These are phyloP conservation scores for Penicillium janthinellum DNA, from an alignment of 2,329 filamentous ascomycete genomes.

Conservation along the genomic window DNA sequence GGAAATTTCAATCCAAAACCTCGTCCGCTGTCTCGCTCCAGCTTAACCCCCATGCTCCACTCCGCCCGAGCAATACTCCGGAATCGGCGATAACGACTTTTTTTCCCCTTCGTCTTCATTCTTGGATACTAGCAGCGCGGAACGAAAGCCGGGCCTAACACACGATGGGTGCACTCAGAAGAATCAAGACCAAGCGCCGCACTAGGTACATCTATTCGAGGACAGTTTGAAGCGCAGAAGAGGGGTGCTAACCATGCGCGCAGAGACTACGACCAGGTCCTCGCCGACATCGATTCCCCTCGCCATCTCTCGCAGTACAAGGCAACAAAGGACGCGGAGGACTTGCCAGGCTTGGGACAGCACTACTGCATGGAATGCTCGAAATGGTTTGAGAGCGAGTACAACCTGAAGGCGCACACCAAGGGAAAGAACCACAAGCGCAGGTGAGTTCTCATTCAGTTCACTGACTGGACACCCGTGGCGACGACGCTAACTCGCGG, in stretches of 20 bases:
- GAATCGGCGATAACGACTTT: conserved; percentile 36
- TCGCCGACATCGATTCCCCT: conserved; percentile 75
- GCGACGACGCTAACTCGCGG: conserved; percentile 13
- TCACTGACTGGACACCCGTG: conserved; percentile 8
- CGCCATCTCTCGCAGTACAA: conserved; percentile 81
- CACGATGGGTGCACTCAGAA: conserved; percentile 67
- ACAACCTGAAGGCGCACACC: conserved; percentile 72
- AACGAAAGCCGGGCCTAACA: conserved; percentile 19
- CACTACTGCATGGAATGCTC: conserved; percentile 92
- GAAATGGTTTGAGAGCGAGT: conserved; percentile 91
- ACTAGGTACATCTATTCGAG: conserved; percentile 56
- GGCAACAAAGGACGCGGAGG: conserved; percentile 76
- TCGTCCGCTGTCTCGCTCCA: conserved; percentile 9
- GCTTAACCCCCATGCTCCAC: conserved; percentile 31
- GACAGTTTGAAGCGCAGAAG: neutral
- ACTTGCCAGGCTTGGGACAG: conserved; percentile 81
- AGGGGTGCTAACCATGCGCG: conserved; percentile 32
- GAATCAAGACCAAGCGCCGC: conserved; percentile 73
- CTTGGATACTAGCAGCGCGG: conserved; percentile 18
- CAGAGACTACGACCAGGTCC: conserved; percentile 91
- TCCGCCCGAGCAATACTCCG: conserved; percentile 34
- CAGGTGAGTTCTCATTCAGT: conserved; percentile 56
- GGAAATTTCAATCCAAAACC: conserved; percentile 31
- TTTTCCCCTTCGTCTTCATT: conserved; percentile 22
- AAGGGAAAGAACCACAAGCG: conserved; percentile 94